These are phyloP conservation scores for Cordia subcordata DNA, from an alignment of 257 asterid genomes.

Conservation along the genomic window DNA sequence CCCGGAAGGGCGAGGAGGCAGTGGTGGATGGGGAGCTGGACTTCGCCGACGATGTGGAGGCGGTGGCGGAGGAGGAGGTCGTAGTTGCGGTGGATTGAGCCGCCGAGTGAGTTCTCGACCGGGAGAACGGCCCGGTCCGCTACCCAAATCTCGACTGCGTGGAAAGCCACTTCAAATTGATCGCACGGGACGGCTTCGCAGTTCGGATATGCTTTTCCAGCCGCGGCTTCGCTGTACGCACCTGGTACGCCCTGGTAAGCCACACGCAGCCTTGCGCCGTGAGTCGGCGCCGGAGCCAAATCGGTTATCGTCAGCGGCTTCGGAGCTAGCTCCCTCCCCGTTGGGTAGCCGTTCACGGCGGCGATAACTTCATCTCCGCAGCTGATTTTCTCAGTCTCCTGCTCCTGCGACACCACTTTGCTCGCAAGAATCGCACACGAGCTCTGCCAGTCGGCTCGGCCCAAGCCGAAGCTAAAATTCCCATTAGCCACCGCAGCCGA, in stretches of 20 bases:
- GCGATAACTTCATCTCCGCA: slow-evolving; percentile 49
- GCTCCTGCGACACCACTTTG: slow-evolving; percentile 80
- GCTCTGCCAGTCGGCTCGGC: slow-evolving; percentile 91
- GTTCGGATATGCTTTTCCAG: slow-evolving; percentile 75
- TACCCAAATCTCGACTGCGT: slow-evolving; percentile 86
- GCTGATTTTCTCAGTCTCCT: slow-evolving; percentile 46
- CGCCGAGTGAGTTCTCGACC: slow-evolving; percentile 87
- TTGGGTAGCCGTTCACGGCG: slow-evolving; percentile 66
- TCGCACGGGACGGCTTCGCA: slow-evolving; percentile 90
- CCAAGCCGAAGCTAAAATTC: slow-evolving; percentile 27
- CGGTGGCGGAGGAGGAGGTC: slow-evolving; percentile 96
- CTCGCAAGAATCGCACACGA: slow-evolving; percentile 86
- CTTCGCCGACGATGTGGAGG: slow-evolving; percentile 94
- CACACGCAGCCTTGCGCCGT: slow-evolving; percentile 72
- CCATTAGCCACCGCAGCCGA: slow-evolving; percentile 15
- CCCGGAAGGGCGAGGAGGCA: slow-evolving; percentile 86
- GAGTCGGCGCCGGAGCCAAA: slow-evolving; percentile 84
- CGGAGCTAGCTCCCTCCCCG: slow-evolving; percentile 44
- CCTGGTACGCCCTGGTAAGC: slow-evolving; percentile 96
- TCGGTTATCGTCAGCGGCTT: slow-evolving; percentile 64
- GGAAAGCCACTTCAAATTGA: slow-evolving; percentile 86
- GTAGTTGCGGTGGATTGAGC: slow-evolving; percentile 87
- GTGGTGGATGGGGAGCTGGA: slow-evolving; percentile 86
- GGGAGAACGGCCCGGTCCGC: slow-evolving; percentile 90
- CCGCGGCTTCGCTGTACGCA: slow-evolving; percentile 89